Percentiles rank a stretch among this genome's conserved stretches.
phyloP scores from a whole-genome alignment of 768 basidiomycete genomes.

The Suillus americanus region DNA sequence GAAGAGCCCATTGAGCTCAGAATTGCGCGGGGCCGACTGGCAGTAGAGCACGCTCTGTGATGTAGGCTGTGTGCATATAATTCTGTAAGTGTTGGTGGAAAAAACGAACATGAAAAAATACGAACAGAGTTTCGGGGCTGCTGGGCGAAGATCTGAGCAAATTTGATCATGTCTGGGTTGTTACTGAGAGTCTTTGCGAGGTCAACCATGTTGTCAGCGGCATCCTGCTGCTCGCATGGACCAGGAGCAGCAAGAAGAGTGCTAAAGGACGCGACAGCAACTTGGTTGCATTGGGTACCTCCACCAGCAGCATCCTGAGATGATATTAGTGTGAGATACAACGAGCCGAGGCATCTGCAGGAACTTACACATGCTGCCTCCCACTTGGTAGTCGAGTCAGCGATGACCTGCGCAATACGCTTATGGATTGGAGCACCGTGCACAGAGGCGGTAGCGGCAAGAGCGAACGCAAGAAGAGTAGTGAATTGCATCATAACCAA shows the following conservation, averaged over 20 bases:
- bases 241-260: conserved; percentile 61
- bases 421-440: conserved; percentile 40
- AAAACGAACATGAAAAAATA: conserved; percentile 4
- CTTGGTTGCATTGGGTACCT: conserved; percentile 52
- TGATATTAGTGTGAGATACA: not conserved
- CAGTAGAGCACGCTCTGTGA: conserved; percentile 51
- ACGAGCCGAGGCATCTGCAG: not conserved
- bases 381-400: conserved; percentile 42
- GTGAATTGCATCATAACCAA: conserved; percentile 9
- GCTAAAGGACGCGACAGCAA: conserved; percentile 53
- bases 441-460: conserved; percentile 33
- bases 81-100: not conserved
- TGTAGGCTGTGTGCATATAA: conserved; percentile 33
- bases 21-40: conserved; percentile 49
- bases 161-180: conserved; percentile 45
- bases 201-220: conserved; percentile 53
- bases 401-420: conserved; percentile 47
- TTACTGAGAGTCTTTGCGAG: conserved; percentile 44
- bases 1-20: conserved; percentile 53
- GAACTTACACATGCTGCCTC: conserved; percentile 46
- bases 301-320: conserved; percentile 54
- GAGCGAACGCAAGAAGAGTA: conserved; percentile 24
- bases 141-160: conserved; percentile 54
- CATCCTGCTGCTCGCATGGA: conserved; percentile 55
- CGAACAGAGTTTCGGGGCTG: conserved; percentile 57